A percentile compares a stretch with the other conserved stretches of the same genome.
These are phyloP conservation scores for Lactarius evosmus DNA, from an alignment of 768 basidiomycete genomes.

Conservation along the genomic window DNA sequence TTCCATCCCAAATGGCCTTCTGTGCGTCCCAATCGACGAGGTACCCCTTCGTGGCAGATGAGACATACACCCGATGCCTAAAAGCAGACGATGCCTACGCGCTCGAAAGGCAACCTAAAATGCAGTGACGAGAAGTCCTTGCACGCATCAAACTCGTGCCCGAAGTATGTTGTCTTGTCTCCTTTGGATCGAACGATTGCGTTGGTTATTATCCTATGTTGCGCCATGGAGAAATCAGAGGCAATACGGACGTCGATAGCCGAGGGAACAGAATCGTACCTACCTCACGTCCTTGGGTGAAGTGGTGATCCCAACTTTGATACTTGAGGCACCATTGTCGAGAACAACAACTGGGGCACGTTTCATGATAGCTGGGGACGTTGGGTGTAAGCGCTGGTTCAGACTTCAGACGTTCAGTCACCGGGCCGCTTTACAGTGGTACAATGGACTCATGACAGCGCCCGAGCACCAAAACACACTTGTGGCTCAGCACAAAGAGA, in stretches of 20 bases:
- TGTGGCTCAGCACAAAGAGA: neutral
- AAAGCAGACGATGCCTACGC: slow-evolving; percentile 47
- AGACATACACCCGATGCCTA: slow-evolving; percentile 26
- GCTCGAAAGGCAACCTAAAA: slow-evolving; percentile 84
- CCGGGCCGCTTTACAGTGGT: neutral
- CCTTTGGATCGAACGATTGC: slow-evolving; percentile 81
- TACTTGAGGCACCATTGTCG: slow-evolving; percentile 83
- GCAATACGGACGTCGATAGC: neutral
- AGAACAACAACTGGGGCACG: slow-evolving; percentile 53
- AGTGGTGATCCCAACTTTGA: slow-evolving; percentile 65
- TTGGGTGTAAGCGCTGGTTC: neutral
- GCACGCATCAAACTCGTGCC: slow-evolving; percentile 78
- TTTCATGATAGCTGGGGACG: slow-evolving; percentile 13
- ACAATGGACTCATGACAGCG: too few species aligned
- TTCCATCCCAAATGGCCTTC: slow-evolving; percentile 89
- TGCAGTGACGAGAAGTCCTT: slow-evolving; percentile 76
- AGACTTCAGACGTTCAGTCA: neutral
- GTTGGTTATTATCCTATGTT: slow-evolving; percentile 68
- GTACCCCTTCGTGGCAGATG: slow-evolving; percentile 62
- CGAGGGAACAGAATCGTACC: slow-evolving; percentile 13
- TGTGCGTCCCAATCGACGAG: slow-evolving; percentile 94
- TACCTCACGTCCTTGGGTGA: slow-evolving; percentile 35
- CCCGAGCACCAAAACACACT: neutral
- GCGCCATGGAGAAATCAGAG: neutral
- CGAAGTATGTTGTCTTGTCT: slow-evolving; percentile 79